Evolutionary conservation across 306 rosid species (phyloP).

Genomic region (Senna siamea): DNA sequence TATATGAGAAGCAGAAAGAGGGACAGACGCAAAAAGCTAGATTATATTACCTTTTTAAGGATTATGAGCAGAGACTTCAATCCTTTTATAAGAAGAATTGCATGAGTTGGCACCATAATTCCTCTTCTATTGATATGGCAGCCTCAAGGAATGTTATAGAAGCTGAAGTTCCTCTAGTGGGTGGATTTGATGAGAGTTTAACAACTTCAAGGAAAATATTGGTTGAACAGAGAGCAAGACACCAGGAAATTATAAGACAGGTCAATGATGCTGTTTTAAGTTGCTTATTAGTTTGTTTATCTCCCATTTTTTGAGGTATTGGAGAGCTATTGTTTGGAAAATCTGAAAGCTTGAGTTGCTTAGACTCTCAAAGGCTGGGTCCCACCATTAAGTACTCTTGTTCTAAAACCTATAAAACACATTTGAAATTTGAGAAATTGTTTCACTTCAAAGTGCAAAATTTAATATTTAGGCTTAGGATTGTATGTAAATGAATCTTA

Average conservation of each 20-base stretch:
- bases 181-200: neutral
- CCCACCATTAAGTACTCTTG: slow-evolving; percentile 2
- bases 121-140: slow-evolving; percentile 19
- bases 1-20: slow-evolving; percentile 43
- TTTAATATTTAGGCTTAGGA: neutral
- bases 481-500: slow-evolving; percentile 3
- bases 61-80: slow-evolving; percentile 33
- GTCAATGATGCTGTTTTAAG: slow-evolving; percentile 44
- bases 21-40: slow-evolving; percentile 32
- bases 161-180: slow-evolving; percentile 28
- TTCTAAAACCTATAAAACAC: neutral
- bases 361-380: slow-evolving; percentile 4
- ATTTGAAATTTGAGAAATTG: neutral
- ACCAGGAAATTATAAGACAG: slow-evolving; percentile 24
- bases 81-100: slow-evolving; percentile 15
- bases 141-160: neutral
- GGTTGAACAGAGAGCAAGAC: slow-evolving; percentile 35
- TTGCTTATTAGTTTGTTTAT: slow-evolving; percentile 40
- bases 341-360: slow-evolving; percentile 41
- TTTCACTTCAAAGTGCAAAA: neutral
- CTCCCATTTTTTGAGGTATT: slow-evolving; percentile 44
- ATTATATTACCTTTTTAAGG: slow-evolving; percentile 31
- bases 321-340: slow-evolving; percentile 36
- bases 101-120: neutral
- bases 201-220: slow-evolving; percentile 31